phyloP scores from a whole-genome alignment of 1,139 yeast species.

The Blastobotrys indianensis region DNA sequence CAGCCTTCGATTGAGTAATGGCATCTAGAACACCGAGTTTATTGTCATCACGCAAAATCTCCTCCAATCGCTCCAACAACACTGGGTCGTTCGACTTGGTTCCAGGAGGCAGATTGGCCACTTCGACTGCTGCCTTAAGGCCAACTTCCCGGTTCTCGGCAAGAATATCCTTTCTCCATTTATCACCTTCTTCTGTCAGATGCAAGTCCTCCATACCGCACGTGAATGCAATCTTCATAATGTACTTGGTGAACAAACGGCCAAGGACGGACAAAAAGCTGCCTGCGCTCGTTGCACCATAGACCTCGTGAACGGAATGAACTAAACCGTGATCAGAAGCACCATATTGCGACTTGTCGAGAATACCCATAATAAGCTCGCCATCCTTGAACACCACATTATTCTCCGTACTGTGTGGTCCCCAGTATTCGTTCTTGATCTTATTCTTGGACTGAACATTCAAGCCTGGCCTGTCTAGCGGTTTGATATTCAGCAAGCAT shows the following conservation, averaged over 20 bases:
- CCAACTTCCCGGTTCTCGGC: conserved; percentile 75
- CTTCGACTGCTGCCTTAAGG: conserved; percentile 89
- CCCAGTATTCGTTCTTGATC: conserved; percentile 94
- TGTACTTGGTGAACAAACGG: conserved; percentile 88
- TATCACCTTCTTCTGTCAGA: conserved; percentile 83
- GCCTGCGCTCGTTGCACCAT: conserved; percentile 89
- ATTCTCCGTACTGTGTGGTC: conserved; percentile 74
- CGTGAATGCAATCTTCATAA: conserved; percentile 87
- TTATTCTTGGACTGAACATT: conserved; percentile 79
- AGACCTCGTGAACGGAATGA: conserved; percentile 92
- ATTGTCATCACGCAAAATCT: conserved; percentile 86
- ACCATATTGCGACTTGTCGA: conserved; percentile 98
- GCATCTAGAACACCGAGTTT: conserved; percentile 95
- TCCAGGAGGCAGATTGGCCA: conserved; percentile 65
- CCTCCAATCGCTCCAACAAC: conserved; percentile 81
- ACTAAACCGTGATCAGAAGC: conserved; percentile 96
- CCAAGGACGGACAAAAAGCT: conserved; percentile 86
- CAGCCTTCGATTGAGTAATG: conserved; percentile 89
- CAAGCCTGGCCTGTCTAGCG: conserved; percentile 83
- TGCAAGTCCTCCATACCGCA: conserved; percentile 99
- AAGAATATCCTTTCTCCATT: conserved; percentile 80
- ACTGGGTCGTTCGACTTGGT: conserved; percentile 64
- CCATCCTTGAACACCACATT: conserved; percentile 83
- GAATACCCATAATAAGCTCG: conserved; percentile 81
- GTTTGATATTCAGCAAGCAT: conserved; percentile 75